Percentiles rank a stretch among this genome's conserved stretches.
Evolutionary conservation across 805 yeast genomes (phyloP).

Genomic region (Wickerhamiella hasegawae): DNA sequence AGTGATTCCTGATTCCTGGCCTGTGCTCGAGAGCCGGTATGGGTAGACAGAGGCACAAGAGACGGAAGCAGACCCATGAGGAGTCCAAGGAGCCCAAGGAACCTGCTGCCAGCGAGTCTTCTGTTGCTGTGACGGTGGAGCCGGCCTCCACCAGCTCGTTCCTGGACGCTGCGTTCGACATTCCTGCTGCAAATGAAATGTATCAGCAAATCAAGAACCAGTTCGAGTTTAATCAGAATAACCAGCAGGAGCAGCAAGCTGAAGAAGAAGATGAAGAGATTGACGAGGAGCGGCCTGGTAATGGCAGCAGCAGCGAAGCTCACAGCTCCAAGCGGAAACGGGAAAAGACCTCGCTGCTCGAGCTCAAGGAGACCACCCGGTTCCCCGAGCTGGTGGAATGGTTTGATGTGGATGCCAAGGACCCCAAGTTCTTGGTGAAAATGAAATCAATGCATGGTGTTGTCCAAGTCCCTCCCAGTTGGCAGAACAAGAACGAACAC

Average conservation of each 20-base stretch:
- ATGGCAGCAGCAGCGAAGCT: constrained; percentile 31
- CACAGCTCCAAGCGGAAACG: constrained; percentile 28
- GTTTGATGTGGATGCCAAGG: constrained; percentile 73
- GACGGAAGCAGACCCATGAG: background rate
- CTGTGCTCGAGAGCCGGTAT: background rate
- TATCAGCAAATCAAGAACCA: too few relatives aligned
- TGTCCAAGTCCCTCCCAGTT: constrained; percentile 69
- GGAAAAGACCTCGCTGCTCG: constrained; percentile 48
- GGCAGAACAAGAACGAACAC: constrained; percentile 69
- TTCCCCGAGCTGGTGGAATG: constrained; percentile 70
- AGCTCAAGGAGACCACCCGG: constrained; percentile 41
- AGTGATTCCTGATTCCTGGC: too few relatives aligned
- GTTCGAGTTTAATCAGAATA: too few relatives aligned
- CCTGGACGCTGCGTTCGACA: background rate
- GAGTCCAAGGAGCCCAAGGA: background rate
- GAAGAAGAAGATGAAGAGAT: background rate
- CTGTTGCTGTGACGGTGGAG: background rate
- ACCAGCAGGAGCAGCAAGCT: background rate
- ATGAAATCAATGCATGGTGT: constrained; percentile 50
- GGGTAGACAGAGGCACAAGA: background rate
- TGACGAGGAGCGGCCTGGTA: constrained; percentile 3
- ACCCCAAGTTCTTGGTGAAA: constrained; percentile 49
- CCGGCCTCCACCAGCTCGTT: background rate
- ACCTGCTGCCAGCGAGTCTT: background rate
- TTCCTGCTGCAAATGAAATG: background rate